Base-by-base conservation (phyloP, 169 alveolate genomes). In the Plasmodium malariae region DNA sequence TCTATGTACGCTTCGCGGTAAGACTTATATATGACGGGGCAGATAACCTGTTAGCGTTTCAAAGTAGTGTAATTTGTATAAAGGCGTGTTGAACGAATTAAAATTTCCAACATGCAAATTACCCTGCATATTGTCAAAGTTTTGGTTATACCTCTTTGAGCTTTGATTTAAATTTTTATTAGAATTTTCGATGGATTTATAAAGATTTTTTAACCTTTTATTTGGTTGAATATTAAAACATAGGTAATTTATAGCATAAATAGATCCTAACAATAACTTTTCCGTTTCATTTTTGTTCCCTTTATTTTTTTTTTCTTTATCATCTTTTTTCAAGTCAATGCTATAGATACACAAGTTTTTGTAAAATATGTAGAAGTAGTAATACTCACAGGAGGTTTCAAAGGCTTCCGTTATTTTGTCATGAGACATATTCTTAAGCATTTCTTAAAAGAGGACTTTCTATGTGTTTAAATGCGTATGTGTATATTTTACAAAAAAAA, bases 171-270 rank as follows among this genome's bases (percentile, higher is more conserved):
- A 51, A 67, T 67, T 67, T 67, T 83, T 83, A 34, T 51, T 67
- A 5, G 48, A 26, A 83, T 67, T 60, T 17, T 49, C 59, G 12
- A 43, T 36, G 11, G 72, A 49, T 30, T 83, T 83, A 63, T 83
- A 83, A 1, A 83, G 57, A 55, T 83, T 83, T 49, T 83, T 83
- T 45, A 83, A 67, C 51, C 67, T 83, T 70, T 67, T 83, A 60
- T 83, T 83, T 37, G 91, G 91, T n/a, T 83, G 91, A 48, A 83
- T 83, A 70, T 83, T 83, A 70, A 55, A 83, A 60, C 91, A 83
- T 43, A 83, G 43, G 57, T 83, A 83, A 45, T 83, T 83, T 12
- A 83, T 70, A 6, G 91, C 91, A 67, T 83, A 83, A 36, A 83
- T 83, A 19, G 91, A 83, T 34, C 91, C 91, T 19, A 83, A 36